Percentiles rank a stretch among this genome's conserved stretches.
Evolutionary conservation across 208 protist species (phyloP).

Genomic region (Giardia muris): DNA sequence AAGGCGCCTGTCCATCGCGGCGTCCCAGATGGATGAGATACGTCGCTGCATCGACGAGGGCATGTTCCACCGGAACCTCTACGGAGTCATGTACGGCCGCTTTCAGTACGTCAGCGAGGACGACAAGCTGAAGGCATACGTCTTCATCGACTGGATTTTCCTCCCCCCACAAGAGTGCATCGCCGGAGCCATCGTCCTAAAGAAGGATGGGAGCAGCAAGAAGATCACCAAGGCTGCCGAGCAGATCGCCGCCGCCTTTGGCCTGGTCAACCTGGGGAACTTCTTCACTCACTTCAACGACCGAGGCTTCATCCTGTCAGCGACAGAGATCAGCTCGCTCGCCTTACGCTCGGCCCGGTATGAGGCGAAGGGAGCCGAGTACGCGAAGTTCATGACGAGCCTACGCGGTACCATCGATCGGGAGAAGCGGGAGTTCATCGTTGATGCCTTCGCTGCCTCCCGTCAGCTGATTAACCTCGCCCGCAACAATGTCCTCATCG

Average conservation of each 20-base stretch:
- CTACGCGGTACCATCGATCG: neutral
- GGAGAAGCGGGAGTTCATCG: neutral
- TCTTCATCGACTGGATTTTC: neutral
- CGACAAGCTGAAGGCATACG: neutral
- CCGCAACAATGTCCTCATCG: neutral
- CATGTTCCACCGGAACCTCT: neutral
- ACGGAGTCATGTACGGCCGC: constrained; percentile 8
- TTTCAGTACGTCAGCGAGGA: neutral
- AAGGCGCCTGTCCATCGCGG: neutral
- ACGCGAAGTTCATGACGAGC: neutral
- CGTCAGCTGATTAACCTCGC: neutral
- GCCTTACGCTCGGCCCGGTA: neutral
- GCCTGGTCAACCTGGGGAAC: neutral
- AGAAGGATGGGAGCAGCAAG: neutral
- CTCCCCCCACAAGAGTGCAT: neutral
- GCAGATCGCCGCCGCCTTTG: neutral
- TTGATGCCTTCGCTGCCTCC: neutral
- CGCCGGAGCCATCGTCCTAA: neutral
- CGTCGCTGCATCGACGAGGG: neutral
- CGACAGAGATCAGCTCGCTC: neutral
- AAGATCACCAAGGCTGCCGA: neutral
- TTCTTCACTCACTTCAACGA: neutral
- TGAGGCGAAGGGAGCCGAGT: neutral
- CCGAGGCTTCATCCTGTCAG: neutral
- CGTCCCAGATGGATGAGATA: neutral